Evolutionary conservation across 257 asterid genomes (phyloP), one percentile per base, ranked within the genome.

Genomic region (Rhazya stricta): DNA sequence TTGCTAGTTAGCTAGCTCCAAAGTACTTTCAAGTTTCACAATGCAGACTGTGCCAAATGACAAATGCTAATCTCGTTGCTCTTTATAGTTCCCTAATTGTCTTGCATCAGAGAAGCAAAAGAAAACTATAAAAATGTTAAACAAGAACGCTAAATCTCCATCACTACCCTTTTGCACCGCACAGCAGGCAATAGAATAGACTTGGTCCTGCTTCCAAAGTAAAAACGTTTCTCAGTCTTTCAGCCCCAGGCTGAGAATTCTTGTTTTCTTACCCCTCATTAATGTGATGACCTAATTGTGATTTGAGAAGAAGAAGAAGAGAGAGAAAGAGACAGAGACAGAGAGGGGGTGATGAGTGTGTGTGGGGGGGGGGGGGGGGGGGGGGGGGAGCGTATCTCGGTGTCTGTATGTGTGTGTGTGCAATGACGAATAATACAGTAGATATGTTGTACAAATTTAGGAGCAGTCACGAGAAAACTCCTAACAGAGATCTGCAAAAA

Each of bases 401-500:
- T 10, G 13, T 36, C 3, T 23, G 9, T 29, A 6, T 67, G 13
- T 67, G 11, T 1, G 3, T 3, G 32, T n/a, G 71, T 43, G 6
- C 34, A 43, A 50, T 48, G 30, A 65, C 39, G 72, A 78, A 72
- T 65, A 66, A 76, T 70, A 77, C 74, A 78, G 74, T 72, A 39
- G 43, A 50, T 41, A 62, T 21, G 42, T 60, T 54, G 78, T 65
- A 71, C 68, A 67, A n/a, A 30, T 32, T 11, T 42, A 54, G 68
- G 73, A 85, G 84, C 78, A 84, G 86, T 84, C 88, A 80, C 85
- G 83, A 84, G 91, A 76, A 79, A 71, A 73, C 80, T 74, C 45
- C 65, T 63, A 9, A 76, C 50, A 74, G 63, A 73, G 30, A 76
- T 80, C 66, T 80, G 86, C 83, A 81, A 79, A 76, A 83, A 78